Evolutionary conservation across 225 moss, liverwort and hornwort genomes (phyloP), one percentile per base, ranked within the genome.

Genomic region (Bryum argenteum): DNA sequence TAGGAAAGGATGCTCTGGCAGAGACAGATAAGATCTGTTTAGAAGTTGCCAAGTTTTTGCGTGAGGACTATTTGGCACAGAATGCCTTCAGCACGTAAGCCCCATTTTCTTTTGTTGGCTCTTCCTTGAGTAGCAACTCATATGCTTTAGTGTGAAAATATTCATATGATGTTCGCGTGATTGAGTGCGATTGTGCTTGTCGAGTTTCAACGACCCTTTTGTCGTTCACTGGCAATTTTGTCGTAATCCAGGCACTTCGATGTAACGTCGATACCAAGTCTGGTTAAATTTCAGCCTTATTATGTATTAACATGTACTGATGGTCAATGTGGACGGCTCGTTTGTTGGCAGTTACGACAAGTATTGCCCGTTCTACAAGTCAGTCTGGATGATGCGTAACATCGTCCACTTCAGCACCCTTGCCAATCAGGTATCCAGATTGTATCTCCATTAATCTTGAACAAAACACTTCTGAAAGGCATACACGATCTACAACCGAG

Each of bases 331-430:
- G 23, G 63, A 23, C 28, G 2, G 64, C 47, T 63, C n/a, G 45
- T 53, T 43, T 62, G 54, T 24, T 77, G 53, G 69, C 88, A 92
- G 92, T 44, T 92, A 97, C 58, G 97, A 97, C 66, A 97, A 97
- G 82, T 97, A 85, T 66, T 97, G 94, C 64, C 97, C 97, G 11
- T 97, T 97, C 73, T 97, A 94, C 73, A 97, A 97, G 78, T 97
- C 94, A 14, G 97, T 97, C 61, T 97, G 97, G 97, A 97, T 97
- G 97, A 94, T 97, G 97, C 87, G 90, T 66, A 97, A 97, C 18
- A 97, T 94, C 4, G 59, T 97, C 51, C 92, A 97, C 67, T 97
- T 97, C 65, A 83, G 58, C 76, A 92, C 92, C 22, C 84, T 97
- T 48, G 77, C 85, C 65, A 94, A 88, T 80, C 92, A 92, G 92